Base-by-base conservation (phyloP, 164 flowering plant species). In the Annona cherimola region DNA sequence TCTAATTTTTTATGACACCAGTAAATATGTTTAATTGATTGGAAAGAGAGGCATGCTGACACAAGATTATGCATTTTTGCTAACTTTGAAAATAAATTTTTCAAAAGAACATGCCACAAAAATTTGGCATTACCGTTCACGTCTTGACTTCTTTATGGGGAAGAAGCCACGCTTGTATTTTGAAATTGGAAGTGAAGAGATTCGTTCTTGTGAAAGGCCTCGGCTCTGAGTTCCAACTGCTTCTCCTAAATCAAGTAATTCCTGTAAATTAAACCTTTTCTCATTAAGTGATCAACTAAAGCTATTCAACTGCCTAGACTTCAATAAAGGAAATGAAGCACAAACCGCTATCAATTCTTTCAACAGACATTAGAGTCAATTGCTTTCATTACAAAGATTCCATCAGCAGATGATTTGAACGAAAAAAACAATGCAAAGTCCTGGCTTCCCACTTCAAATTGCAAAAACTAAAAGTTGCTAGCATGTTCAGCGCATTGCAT, bases 221-320 rank as follows among this genome's bases (percentile, higher is more conserved):
- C 97, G 85, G 77, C 85, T 90, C 64, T 94, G 97, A 68, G 90
- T 87, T 77, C 99, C 99, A 71, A 94, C 97, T 50, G 90, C 79
- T 82, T 94, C 99, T 42, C 99, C 99, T 61, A 94, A 77, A 74
- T 94, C 98, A 67, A 94, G 87, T 65, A 94, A 81, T 77, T 94
- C 99, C 99, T 94, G 86, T 42, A 81, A 45, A 72, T 69, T 35
- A 57, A 45, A 72, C 54, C 2, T 4, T 3, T 1, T 12, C 5
- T 68, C 1, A 46, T 26, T 26, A 26, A 26, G 35, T 26, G 35
- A 64, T 57, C 18, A 66, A 40, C 69, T 40, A 45, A 55, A 63
- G 4, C 42, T 35, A 63, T 42, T n/a, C 35, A 26, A 26, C 35
- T 26, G 35, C 35, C 35, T 26, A 26, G 35, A 26, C 35, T 26